Evolutionary conservation across 176 grass and related monocot species (phyloP), one percentile per base, ranked within the genome.

Genomic region (Puya raimondii): DNA sequence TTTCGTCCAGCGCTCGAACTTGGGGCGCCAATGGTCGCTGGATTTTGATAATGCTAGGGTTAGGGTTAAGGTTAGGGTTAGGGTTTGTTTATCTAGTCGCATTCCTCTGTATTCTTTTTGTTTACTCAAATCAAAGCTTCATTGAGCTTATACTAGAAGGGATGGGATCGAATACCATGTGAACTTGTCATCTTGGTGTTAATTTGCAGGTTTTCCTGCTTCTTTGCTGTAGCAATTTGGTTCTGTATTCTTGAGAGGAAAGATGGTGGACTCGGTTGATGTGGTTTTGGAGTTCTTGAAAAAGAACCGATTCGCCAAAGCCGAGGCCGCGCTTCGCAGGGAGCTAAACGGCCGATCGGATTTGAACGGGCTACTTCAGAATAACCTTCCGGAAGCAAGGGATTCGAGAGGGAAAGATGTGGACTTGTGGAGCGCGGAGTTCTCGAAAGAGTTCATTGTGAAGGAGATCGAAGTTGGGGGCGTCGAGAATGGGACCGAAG

Each of bases 401-500:
- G 71, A 20, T 21, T 47, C 54, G 54, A 16, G 56, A n/a, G 17
- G 21, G 17, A 61, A 21, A 61, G 56, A 61, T 61, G 21, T 21
- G 8, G 56, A 13, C n/a, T 61, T 1, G 56, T 61, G 21, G 16
- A 85, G 82, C 2, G 80, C 16, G 0, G 95, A 88, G 64, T 87
- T 83, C 0, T 99, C 90, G 0, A 93, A 82, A 70, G 95, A 99
- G 82, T 94, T 86, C 49, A 94, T 99, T 11, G 87, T 99, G 47
- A 99, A 97, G 72, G 93, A 97, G 80, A 97, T 97, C 42, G 93
- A 88, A 56, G 77, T 97, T 11, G 77, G 85, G 29, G 81, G 56
- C 33, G 51, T 73, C 67, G 72, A 66, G 0, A 91, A 91, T 3
- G 82, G 82, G 33, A 77, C 69, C 0, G 78, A 85, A 2, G 70